A percentile compares a stretch with the other conserved stretches of the same genome.
These are phyloP conservation scores for Blepharisma stoltei DNA, from an alignment of 73 alveolate genomes.

Conservation along the genomic window DNA sequence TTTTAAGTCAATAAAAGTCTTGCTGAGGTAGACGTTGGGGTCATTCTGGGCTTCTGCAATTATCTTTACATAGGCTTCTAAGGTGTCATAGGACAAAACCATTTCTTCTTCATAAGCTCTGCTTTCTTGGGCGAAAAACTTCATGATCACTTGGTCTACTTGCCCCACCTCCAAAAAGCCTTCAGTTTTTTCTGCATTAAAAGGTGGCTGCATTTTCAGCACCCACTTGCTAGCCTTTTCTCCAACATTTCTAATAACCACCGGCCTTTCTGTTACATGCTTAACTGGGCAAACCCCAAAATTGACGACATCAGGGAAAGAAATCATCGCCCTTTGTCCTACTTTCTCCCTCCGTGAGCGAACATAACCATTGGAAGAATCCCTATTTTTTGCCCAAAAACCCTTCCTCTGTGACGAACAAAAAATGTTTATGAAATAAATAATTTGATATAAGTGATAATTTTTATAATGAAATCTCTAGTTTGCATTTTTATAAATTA, in stretches of 20 bases:
- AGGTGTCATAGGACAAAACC: constrained; percentile 86
- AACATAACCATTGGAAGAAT: no score
- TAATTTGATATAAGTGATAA: no score
- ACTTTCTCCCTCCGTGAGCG: no score
- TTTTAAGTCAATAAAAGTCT: constrained; percentile 92
- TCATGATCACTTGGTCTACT: constrained; percentile 62
- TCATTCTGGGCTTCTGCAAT: constrained; percentile 96
- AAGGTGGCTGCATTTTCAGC: constrained; percentile 81
- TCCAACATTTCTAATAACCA: constrained; percentile 96
- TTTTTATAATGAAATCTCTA: background rate
- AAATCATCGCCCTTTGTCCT: constrained; percentile 61
- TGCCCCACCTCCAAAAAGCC: constrained; percentile 77
- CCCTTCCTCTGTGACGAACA: constrained; percentile 13
- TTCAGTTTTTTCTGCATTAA: constrained; percentile 74
- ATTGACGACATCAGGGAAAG: constrained; percentile 94
- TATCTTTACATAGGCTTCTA: constrained; percentile 90
- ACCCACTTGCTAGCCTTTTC: constrained; percentile 99
- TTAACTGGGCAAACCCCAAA: constrained; percentile 99
- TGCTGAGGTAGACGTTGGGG: constrained; percentile 89
- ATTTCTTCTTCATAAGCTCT: constrained; percentile 90
- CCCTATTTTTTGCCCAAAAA: no score
- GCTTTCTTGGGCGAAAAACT: constrained; percentile 92
- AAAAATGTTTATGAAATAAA: background rate
- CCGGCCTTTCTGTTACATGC: constrained; percentile 96
- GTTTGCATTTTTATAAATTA: constrained; percentile 69